Percentiles rank a stretch among this genome's conserved stretches.
Conservation (phyloP, 306 rosid species). For the Trifolium dubium region DNA sequence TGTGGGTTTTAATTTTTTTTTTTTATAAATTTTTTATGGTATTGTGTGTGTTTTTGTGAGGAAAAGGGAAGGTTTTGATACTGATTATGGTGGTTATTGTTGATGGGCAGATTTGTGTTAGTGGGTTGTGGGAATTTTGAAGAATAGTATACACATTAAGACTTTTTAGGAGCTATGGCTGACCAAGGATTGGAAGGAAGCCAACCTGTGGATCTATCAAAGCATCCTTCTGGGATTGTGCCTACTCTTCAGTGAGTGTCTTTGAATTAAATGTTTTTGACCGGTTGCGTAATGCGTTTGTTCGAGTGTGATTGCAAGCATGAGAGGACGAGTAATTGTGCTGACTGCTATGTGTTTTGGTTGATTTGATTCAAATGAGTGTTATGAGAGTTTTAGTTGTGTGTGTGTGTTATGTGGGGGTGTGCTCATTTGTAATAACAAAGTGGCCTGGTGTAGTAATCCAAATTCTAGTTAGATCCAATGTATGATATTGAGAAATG, state of each 20-base stretch:
- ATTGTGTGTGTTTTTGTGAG: no score
- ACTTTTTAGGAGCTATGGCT: constrained; percentile 51
- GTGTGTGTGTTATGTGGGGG: not conserved
- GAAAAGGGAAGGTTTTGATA: no score
- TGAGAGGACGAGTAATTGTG: constrained; percentile 5
- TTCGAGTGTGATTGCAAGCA: constrained; percentile 29
- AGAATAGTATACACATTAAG: constrained; percentile 20
- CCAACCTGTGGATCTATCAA: constrained; percentile 78
- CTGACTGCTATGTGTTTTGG: no score
- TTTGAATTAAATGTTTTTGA: constrained; percentile 20
- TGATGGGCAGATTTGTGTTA: not conserved
- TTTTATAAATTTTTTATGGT: no score
- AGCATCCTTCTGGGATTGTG: constrained; percentile 96
- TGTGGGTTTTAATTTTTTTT: no score
- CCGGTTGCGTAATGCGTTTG: not conserved
- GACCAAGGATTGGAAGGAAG: constrained; percentile 78
- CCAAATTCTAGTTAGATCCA: not conserved
- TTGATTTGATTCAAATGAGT: constrained; percentile 10
- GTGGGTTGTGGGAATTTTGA: not conserved
- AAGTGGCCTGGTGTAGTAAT: not conserved
- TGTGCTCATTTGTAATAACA: not conserved
- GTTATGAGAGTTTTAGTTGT: constrained; percentile 1
- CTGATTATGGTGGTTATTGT: constrained; percentile 25
- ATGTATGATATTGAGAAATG: constrained; percentile 16
- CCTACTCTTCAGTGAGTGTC: constrained; percentile 92